Evolutionary conservation across 2,329 filamentous ascomycete species (phyloP).

Genomic region (Fusarium camptoceras): DNA sequence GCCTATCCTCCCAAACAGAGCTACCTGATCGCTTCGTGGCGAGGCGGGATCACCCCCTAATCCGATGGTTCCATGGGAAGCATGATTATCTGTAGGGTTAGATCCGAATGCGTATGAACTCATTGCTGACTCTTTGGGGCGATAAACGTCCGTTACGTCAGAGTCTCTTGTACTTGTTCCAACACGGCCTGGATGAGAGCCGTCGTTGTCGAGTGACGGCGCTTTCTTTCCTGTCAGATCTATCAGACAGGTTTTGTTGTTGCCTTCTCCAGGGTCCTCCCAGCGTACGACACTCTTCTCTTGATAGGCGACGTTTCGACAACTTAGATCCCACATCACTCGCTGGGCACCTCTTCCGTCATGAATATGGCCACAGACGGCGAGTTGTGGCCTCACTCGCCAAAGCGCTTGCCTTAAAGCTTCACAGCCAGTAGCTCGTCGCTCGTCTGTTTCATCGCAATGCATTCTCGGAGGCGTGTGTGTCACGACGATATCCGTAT

Average conservation of each 20-base stretch:
- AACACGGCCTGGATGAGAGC: conserved; percentile 46
- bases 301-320: conserved; percentile 55
- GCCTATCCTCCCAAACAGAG: conserved; percentile 56
- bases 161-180: conserved; percentile 7
- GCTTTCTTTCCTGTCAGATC: conserved; percentile 65
- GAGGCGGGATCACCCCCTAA: conserved; percentile 59
- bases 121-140: background rate
- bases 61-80: conserved; percentile 43
- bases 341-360: conserved; percentile 72
- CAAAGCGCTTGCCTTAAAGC: conserved; percentile 67
- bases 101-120: conserved; percentile 26
- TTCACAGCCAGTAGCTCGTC: conserved; percentile 67
- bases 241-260: conserved; percentile 71
- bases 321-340: conserved; percentile 68
- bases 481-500: conserved; percentile 75
- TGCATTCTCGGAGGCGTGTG: conserved; percentile 75
- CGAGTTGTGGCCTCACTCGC: conserved; percentile 71
- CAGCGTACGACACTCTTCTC: conserved; percentile 62
- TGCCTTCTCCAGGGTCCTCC: conserved; percentile 67
- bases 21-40: conserved; percentile 55
- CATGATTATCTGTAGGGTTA: conserved; percentile 36
- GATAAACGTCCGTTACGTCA: background rate
- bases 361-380: conserved; percentile 80
- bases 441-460: conserved; percentile 62
- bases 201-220: conserved; percentile 60